A percentile compares a stretch with the other conserved stretches of the same genome.
Conservation (phyloP, 2,329 filamentous ascomycete species). For the Botrytis fragariae region DNA sequence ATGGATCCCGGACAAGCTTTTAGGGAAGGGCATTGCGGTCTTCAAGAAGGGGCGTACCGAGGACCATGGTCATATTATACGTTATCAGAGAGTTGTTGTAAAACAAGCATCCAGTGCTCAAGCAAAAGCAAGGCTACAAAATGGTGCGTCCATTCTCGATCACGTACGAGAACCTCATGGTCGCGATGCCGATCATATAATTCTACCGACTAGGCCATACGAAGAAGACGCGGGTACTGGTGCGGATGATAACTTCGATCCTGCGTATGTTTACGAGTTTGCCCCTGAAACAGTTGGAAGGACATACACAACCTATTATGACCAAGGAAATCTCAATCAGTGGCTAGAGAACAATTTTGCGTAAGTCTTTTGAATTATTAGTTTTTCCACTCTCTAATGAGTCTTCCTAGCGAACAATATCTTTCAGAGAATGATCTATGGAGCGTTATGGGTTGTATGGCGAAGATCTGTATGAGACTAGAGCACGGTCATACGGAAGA, state of each 20-base stretch:
- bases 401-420: not conserved
- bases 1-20: not conserved
- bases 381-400: not conserved
- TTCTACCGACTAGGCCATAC: not conserved
- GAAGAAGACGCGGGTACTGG: not conserved
- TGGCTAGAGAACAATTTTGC: not conserved
- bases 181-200: not conserved
- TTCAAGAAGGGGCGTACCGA: fast-evolving
- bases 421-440: not conserved
- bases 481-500: not conserved
- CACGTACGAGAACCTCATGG: fast-evolving
- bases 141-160: not conserved
- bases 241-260: not conserved
- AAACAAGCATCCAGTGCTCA: not conserved
- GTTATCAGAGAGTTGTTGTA: not conserved
- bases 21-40: not conserved
- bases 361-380: not conserved
- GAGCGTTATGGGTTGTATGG: not conserved
- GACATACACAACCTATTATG: not conserved
- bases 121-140: not conserved
- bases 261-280: not conserved
- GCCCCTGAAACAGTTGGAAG: not conserved
- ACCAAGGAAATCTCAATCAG: not conserved
- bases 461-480: not conserved
- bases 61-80: fast-evolving